Evolutionary conservation across 2,329 filamentous ascomycete genomes (phyloP), one percentile per base, ranked within the genome.

Genomic region (Thielaviopsis euricoi): DNA sequence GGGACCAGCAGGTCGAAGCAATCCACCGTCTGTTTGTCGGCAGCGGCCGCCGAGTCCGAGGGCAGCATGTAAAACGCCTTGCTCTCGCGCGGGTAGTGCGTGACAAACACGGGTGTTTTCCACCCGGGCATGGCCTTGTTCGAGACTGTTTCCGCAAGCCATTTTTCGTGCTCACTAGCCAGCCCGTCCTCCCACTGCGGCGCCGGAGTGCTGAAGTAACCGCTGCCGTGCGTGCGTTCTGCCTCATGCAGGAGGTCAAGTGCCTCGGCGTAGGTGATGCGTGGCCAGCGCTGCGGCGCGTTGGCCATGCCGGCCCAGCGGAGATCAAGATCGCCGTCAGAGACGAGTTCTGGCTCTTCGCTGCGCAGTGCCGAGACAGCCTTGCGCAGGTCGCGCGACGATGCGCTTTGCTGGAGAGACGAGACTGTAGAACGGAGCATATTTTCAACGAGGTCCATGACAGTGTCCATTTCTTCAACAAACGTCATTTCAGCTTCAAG

Each of bases 121-220:
- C 73, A 72, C 29, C 73, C 71, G 52, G 71, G 71, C n/a, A 73
- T 70, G 55, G 69, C 62, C 58, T 71, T 67, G 53, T 71, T 73
- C 25, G 83, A 83, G 51, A 91, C 66, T 25, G 73, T 73, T 56
- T 80, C 76, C 53, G 93, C 89, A 57, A 98, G 77, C 68, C 83
- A 95, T 67, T 83, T 88, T 71, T 98, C 93, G 71, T 98, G 93
- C 69, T 97, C 91, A 1, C 90, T 85, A 65, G 93, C 87, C 29
- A 98, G 76, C 21, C 87, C 87, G 26, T 75, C 73, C 37, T 83
- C 80, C 83, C 89, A 93, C 2, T 73, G 72, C 3, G 89, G 87
- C 52, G 74, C 71, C 25, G 43, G 55, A 67, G 85, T 80, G 54
- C 81, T 74, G 65, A 97, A 96, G 6, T 75, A 68, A 33, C 74